Percentiles rank a stretch among this genome's conserved stretches.
These are phyloP conservation scores for Lachancea mirantina DNA, from an alignment of 805 yeast species.

Conservation along the genomic window DNA sequence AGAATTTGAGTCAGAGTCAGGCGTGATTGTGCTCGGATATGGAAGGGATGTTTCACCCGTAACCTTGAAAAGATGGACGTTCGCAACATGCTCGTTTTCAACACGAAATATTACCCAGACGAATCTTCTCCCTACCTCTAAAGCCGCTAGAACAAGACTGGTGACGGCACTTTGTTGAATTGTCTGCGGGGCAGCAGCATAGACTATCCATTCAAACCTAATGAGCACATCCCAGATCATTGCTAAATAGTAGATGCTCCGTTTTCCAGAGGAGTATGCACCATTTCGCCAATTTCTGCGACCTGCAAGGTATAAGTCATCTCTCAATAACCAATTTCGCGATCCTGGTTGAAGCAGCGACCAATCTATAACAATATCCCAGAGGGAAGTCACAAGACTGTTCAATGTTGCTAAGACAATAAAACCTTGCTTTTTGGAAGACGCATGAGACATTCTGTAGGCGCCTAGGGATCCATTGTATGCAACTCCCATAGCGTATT, in stretches of 20 bases:
- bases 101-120: conserved; percentile 89
- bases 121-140: conserved; percentile 76
- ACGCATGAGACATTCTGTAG: conserved; percentile 45
- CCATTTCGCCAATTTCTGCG: conserved; percentile 31
- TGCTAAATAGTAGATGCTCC: conserved; percentile 60
- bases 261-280: conserved; percentile 20
- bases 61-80: conserved; percentile 78
- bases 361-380: conserved; percentile 98
- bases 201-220: conserved; percentile 89
- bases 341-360: conserved; percentile 68
- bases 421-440: conserved; percentile 46
- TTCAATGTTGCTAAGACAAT: conserved; percentile 70
- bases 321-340: conserved; percentile 53
- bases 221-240: conserved; percentile 65
- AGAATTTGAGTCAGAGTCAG: conserved; percentile 4
- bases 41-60: conserved; percentile 51
- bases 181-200: conserved; percentile 66
- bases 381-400: conserved; percentile 57
- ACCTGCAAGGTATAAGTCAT: conserved; percentile 59
- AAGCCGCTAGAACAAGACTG: conserved; percentile 73
- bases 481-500: conserved; percentile 59
- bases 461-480: conserved; percentile 70
- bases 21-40: conserved; percentile 3
- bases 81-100: conserved; percentile 94
- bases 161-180: conserved; percentile 85